These are phyloP conservation scores for Magnaporthiopsis incrustans DNA, from an alignment of 2,329 filamentous ascomycete species.

Conservation along the genomic window DNA sequence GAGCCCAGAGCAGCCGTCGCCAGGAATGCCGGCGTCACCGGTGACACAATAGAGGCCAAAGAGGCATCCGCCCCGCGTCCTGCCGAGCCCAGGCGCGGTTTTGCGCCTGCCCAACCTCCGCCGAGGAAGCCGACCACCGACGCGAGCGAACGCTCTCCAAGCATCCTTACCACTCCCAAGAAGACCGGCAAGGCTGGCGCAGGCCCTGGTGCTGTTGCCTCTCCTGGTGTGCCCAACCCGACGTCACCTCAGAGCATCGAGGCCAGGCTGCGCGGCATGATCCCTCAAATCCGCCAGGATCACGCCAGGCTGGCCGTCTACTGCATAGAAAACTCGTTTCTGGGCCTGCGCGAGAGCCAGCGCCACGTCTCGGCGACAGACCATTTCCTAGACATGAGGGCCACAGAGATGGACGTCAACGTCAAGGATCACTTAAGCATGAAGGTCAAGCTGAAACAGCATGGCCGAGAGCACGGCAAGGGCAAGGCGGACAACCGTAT, in stretches of 20 bases:
- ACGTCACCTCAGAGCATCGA: slow-evolving; percentile 22
- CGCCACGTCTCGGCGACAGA: slow-evolving; percentile 35
- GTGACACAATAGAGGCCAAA: not conserved
- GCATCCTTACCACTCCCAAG: not conserved
- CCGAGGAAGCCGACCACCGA: not conserved
- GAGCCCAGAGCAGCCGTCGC: not conserved
- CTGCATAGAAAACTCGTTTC: slow-evolving; percentile 35
- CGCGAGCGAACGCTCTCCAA: too few relatives aligned
- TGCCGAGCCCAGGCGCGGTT: not conserved
- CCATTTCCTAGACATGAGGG: slow-evolving; percentile 37
- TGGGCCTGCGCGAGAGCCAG: slow-evolving; percentile 25
- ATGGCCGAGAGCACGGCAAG: slow-evolving; percentile 26
- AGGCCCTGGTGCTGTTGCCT: not conserved
- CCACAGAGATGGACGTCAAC: slow-evolving; percentile 21
- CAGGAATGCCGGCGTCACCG: not conserved
- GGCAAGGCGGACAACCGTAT: slow-evolving; percentile 37
- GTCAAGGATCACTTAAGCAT: slow-evolving; percentile 31
- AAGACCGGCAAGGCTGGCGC: not conserved
- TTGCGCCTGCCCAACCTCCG: not conserved
- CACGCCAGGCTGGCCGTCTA: slow-evolving; percentile 38
- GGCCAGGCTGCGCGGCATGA: slow-evolving; percentile 28
- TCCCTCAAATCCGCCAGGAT: slow-evolving; percentile 34
- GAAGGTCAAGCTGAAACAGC: slow-evolving; percentile 45
- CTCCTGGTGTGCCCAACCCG: not conserved
- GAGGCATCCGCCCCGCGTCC: not conserved